Base-by-base conservation (phyloP, 164 flowering plant genomes). In the Liquidambar formosana region DNA sequence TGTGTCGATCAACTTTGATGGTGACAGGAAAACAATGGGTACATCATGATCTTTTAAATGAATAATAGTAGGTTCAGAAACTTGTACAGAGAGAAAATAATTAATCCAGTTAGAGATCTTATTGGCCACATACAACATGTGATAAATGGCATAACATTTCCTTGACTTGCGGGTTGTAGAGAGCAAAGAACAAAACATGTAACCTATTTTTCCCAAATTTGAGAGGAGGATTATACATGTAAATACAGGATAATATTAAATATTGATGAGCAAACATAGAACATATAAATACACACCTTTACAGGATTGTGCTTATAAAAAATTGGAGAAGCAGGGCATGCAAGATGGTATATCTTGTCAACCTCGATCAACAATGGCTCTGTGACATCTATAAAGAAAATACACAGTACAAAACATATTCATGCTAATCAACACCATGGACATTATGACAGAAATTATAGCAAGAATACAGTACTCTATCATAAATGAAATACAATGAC, bases 271-370 rank as follows among this genome's bases (percentile, higher is more conserved):
- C 21, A 33, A 48, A 27, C 22, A 38, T 1, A 33, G 1, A 25
- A 38, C 52, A 10, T 8, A 46, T 9, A 65, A 10, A 56, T 10
- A 67, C 51, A 27, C 62, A 85, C 94, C 88, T 94, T 94, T 45
- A 94, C 96, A 68, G 98, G 97, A 71, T 92, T 94, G 81, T 86
- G 76, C 57, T 94, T 94, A 84, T 94, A 94, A 75, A 90, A 92
- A 71, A 94, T 90, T 25, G 98, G 98, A 51, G 97, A 94, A 49
- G 98, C 98, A 33, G 97, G 98, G 77, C 98, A 94, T 67, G 98
- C 98, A 61, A 94, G 90, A 75, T 92, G 98, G 73, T 92, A 94
- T 71, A 94, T 94, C 73, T 85, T 94, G 77, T 94, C 98, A 66
- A 94, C 96, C 71, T 94, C 98, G n/a, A 94, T 38, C 80, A 94